Conservation (phyloP, 2,329 filamentous ascomycete species). For the Colletotrichum sojae region DNA sequence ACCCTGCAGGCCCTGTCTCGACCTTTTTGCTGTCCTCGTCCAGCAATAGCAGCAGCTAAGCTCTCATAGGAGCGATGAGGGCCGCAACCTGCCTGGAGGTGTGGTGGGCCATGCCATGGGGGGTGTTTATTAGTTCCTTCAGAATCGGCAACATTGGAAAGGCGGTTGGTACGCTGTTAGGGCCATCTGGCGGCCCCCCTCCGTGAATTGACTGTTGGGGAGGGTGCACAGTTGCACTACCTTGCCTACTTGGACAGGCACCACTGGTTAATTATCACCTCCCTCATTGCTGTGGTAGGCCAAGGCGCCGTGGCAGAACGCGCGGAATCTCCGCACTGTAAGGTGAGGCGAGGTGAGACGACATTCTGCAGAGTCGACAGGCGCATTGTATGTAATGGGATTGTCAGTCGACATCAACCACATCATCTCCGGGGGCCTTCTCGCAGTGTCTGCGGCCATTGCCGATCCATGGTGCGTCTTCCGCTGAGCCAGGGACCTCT, state of each 20-base stretch:
- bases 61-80: conserved; percentile 22
- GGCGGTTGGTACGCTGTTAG: conserved; percentile 27
- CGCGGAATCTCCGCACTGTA: conserved; percentile 13
- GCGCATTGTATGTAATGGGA: neutral
- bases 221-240: conserved; percentile 2
- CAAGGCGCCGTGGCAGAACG: neutral
- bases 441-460: neutral
- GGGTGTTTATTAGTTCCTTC: conserved; percentile 14
- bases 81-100: conserved; percentile 20
- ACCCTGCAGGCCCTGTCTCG: conserved; percentile 4
- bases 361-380: neutral
- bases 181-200: conserved; percentile 1
- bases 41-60: conserved; percentile 22
- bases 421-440: neutral
- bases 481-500: neutral
- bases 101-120: conserved; percentile 34
- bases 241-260: conserved; percentile 7
- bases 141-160: conserved; percentile 14
- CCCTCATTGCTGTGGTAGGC: neutral
- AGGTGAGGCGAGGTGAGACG: conserved; percentile 14
- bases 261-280: conserved; percentile 2
- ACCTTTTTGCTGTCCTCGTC: conserved; percentile 15
- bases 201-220: conserved; percentile 3
- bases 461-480: conserved; percentile 3
- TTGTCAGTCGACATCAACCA: conserved; percentile 14